A percentile compares a stretch with the other conserved stretches of the same genome.
These are phyloP conservation scores for Penicillium glabrum DNA, from an alignment of 2,329 filamentous ascomycete species.

Conservation along the genomic window DNA sequence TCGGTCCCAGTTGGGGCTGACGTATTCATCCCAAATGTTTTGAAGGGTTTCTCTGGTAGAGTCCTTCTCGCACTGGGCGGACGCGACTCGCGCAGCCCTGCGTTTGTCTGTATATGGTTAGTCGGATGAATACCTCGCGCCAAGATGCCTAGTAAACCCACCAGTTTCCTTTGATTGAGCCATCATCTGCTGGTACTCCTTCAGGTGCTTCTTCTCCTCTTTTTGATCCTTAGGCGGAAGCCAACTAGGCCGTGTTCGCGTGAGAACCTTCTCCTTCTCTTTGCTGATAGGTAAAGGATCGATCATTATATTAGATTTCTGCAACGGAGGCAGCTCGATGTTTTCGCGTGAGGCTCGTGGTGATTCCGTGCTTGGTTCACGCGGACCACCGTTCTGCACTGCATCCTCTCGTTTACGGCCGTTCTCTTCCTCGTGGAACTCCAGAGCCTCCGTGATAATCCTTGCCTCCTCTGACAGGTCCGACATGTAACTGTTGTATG, in stretches of 20 bases:
- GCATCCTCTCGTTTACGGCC: conserved; percentile 47
- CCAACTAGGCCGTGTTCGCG: conserved; percentile 68
- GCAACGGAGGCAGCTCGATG: conserved; percentile 58
- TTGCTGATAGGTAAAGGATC: conserved; percentile 67
- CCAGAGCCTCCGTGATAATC: conserved; percentile 59
- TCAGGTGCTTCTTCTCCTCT: conserved; percentile 86
- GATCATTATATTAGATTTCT: conserved; percentile 64
- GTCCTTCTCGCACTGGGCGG: conserved; percentile 50
- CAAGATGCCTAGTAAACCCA: conserved; percentile 27
- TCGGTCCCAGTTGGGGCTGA: conserved; percentile 60
- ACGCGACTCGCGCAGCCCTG: conserved; percentile 49
- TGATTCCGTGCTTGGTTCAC: conserved; percentile 40
- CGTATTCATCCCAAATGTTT: conserved; percentile 62
- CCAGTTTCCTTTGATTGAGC: conserved; percentile 59
- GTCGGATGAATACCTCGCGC: background rate
- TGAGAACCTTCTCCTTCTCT: conserved; percentile 65
- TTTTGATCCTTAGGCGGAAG: conserved; percentile 72
- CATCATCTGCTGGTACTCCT: conserved; percentile 67
- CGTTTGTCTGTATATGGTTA: conserved; percentile 46
- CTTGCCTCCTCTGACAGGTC: conserved; percentile 61
- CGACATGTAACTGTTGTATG: conserved; percentile 58
- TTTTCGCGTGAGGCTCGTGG: conserved; percentile 37
- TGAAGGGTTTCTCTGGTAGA: conserved; percentile 54
- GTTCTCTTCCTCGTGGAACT: conserved; percentile 56
- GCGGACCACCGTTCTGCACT: conserved; percentile 45